Base-by-base conservation (phyloP, 352 stramenopile species). In the Globisporangium paddicum region DNA sequence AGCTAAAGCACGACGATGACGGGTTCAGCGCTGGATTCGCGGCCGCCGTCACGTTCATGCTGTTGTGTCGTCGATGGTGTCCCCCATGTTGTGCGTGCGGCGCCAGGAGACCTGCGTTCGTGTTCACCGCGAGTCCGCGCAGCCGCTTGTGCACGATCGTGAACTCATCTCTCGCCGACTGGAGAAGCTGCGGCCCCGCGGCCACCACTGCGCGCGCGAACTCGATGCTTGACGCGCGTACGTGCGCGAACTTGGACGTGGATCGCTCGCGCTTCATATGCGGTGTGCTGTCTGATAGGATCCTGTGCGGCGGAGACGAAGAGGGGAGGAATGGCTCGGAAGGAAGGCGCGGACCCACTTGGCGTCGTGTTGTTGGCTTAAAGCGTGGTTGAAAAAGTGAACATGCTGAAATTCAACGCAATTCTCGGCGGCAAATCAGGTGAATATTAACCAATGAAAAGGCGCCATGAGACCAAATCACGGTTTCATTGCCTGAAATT, bases 261-360 rank as follows among this genome's bases (percentile, higher is more conserved):
- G 72, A 69, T 28, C 72, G 72, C 56, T 82, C 72, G 45, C 72
- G 75, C 58, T 82, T 82, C 75, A 85, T 84, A 11, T 34, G 6
- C 13, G 14, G 11, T 16, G 18, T 2, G 1, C 13, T 42, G 14
- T 42, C 38, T 21, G 5, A 11, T 21, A 11, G 2, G 38, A 44
- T 44, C n/a, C 38, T 44, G 5, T 16, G 14, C 14, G 37, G 37
- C 6, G 5, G 14, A 42, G 37, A 32, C 28, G 28, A 32, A 42
- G 37, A 42, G 19, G 37, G 19, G 19, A 2, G 38, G 38, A 44
- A 21, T 44, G 38, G 38, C 38, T 44, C 11, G 38, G 38, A 44
- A 7, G 18, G 16, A 42, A 21, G 37, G 28, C 38, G 38, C 38
- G 16, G 38, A 44, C 38, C 38, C 16, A 44, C 38, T 44, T 44